Conservation (phyloP, 1,139 yeast genomes). For the Yamadazyma blattariae region DNA sequence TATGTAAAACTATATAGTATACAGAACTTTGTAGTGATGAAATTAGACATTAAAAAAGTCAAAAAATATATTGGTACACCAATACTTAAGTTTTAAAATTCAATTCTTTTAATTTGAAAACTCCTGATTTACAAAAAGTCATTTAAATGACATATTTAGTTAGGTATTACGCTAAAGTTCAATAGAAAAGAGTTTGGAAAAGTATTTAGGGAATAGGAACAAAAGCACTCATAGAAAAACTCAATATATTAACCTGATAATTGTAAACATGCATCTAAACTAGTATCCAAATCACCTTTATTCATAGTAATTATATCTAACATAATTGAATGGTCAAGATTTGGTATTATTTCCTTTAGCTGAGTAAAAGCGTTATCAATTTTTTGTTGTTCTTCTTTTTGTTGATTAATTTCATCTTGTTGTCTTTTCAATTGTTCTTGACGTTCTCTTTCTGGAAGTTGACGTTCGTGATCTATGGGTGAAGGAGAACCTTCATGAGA, state of each 20-base stretch:
- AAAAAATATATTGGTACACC: no score
- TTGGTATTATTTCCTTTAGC: constrained; percentile 73
- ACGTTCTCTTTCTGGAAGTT: constrained; percentile 4
- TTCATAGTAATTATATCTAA: constrained; percentile 70
- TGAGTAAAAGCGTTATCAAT: constrained; percentile 34
- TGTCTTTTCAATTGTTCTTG: constrained; percentile 3
- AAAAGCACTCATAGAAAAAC: no score
- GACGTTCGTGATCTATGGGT: constrained; percentile 2
- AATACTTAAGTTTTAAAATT: no score
- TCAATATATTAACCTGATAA: constrained; percentile 16
- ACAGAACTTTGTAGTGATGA: no score
- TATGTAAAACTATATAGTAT: no score
- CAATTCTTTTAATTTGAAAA: no score
- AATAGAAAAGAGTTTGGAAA: no score
- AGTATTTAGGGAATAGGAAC: no score
- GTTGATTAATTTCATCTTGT: constrained; percentile 4
- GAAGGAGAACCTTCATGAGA: constrained; percentile 21
- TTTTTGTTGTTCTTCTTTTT: constrained; percentile 11
- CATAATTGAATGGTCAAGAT: constrained; percentile 62
- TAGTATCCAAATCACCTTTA: constrained; percentile 66
- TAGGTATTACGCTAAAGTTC: no score
- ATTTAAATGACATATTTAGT: no score
- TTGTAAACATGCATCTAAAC: constrained; percentile 64
- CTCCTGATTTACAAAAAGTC: no score
- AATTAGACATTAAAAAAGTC: no score